Percentiles rank a stretch among this genome's conserved stretches.
These are phyloP conservation scores for Orbilia blumenaviensis DNA, from an alignment of 2,329 filamentous ascomycete genomes.

Conservation along the genomic window DNA sequence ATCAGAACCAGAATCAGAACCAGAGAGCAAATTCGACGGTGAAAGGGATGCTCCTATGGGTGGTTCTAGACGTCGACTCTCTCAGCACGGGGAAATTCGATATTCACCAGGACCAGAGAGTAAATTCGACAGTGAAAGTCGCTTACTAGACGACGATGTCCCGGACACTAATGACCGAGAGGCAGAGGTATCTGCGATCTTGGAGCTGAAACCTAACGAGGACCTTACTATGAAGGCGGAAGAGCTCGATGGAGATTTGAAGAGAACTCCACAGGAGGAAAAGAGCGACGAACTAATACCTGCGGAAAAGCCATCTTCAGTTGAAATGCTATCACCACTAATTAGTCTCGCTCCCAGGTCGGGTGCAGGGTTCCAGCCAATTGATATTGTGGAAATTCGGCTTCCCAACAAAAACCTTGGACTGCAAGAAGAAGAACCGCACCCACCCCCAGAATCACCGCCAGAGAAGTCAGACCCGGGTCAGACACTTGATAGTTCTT, in stretches of 20 bases:
- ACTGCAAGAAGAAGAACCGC: background rate
- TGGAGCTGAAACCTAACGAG: background rate
- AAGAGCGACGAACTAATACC: background rate
- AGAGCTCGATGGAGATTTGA: background rate
- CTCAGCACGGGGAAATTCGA: no score
- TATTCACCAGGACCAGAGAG: background rate
- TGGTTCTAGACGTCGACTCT: no score
- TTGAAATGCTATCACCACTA: background rate
- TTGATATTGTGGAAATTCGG: background rate
- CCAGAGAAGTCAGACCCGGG: background rate
- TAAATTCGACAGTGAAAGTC: conserved; percentile 23
- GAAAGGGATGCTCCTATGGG: no score
- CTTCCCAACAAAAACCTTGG: background rate
- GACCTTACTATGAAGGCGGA: background rate
- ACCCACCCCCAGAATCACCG: no score
- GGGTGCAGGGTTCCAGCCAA: background rate
- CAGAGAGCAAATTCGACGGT: no score
- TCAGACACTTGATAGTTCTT: background rate
- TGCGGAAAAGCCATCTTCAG: background rate
- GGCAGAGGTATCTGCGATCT: background rate
- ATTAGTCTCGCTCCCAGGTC: no score
- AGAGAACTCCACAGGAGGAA: no score
- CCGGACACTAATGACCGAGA: background rate
- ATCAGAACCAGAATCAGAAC: no score
- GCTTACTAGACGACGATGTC: conserved; percentile 18